Evolutionary conservation across 2,329 filamentous ascomycete genomes (phyloP).

Genomic region (Metarhizium album): DNA sequence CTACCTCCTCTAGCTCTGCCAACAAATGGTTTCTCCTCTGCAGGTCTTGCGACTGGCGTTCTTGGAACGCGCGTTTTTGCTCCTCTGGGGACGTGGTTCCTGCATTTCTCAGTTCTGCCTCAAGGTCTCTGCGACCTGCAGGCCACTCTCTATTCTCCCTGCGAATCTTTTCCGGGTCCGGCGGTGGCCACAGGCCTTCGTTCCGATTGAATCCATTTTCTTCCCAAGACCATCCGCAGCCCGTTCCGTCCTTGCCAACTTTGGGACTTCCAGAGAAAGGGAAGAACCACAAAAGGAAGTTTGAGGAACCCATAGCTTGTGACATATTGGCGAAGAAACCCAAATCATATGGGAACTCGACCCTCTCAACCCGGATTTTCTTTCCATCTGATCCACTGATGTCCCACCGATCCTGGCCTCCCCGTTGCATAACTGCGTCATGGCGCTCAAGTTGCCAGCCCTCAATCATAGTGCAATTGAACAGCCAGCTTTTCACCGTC

Average conservation of each 20-base stretch:
- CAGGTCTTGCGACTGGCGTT: conserved; percentile 38
- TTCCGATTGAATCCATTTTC: conserved; percentile 68
- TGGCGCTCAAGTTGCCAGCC: conserved; percentile 62
- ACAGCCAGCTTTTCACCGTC: conserved; percentile 47
- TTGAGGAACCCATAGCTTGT: conserved; percentile 63
- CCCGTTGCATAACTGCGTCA: conserved; percentile 41
- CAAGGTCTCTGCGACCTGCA: conserved; percentile 24
- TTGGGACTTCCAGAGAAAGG: conserved; percentile 48
- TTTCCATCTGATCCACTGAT: conserved; percentile 23
- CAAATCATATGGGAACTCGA: conserved; percentile 77
- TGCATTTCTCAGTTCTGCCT: conserved; percentile 22
- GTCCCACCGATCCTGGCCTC: conserved; percentile 35
- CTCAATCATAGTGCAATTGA: conserved; percentile 75
- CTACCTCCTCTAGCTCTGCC: conserved; percentile 40
- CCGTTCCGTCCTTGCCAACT: conserved; percentile 27
- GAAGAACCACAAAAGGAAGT: conserved; percentile 56
- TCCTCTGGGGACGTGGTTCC: conserved; percentile 29
- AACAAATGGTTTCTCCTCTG: conserved; percentile 30
- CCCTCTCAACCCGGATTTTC: conserved; percentile 41
- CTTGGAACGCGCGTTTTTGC: conserved; percentile 36
- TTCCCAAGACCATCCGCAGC: conserved; percentile 50
- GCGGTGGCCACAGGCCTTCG: conserved; percentile 50
- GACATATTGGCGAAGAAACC: conserved; percentile 64
- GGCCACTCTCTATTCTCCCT: conserved; percentile 29
- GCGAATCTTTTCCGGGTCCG: conserved; percentile 49